phyloP scores from a whole-genome alignment of 2,329 filamentous ascomycete species.

The Fusarium penzigii region DNA sequence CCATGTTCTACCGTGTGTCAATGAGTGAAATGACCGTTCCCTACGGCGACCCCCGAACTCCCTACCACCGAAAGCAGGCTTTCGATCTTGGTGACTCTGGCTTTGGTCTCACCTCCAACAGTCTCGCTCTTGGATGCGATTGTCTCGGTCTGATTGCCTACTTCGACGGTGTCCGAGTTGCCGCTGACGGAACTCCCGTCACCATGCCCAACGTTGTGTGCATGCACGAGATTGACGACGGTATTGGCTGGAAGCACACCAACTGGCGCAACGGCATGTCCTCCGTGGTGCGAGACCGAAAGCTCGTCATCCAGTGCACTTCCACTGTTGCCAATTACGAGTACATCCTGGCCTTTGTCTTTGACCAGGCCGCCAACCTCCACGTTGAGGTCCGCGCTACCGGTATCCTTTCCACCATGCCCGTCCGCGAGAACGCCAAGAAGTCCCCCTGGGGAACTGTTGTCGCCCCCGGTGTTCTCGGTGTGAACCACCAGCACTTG shows the following conservation, averaged over 20 bases:
- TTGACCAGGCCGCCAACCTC: slow-evolving; percentile 51
- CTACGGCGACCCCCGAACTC: slow-evolving; percentile 57
- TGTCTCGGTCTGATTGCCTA: slow-evolving; percentile 61
- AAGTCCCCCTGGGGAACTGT: slow-evolving; percentile 55
- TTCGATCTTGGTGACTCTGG: slow-evolving; percentile 72
- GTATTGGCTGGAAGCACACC: slow-evolving; percentile 61
- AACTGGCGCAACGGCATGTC: slow-evolving; percentile 57
- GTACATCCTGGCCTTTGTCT: slow-evolving; percentile 42
- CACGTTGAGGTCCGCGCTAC: slow-evolving; percentile 30
- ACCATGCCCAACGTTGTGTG: slow-evolving; percentile 60
- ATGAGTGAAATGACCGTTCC: slow-evolving; percentile 54
- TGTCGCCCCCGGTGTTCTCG: slow-evolving; percentile 58
- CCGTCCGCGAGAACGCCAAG: slow-evolving; percentile 51
- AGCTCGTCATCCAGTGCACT: slow-evolving; percentile 59
- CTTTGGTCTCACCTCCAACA: slow-evolving; percentile 66
- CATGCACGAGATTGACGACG: slow-evolving; percentile 36
- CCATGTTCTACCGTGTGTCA: slow-evolving; percentile 57
- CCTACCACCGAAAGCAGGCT: slow-evolving; percentile 66
- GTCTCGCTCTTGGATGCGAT: slow-evolving; percentile 61
- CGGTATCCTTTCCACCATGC: slow-evolving; percentile 42
- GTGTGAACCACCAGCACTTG: slow-evolving; percentile 66
- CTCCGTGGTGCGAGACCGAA: slow-evolving; percentile 51
- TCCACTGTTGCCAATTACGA: slow-evolving; percentile 64
- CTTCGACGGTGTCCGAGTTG: slow-evolving; percentile 39
- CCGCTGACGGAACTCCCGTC: slow-evolving; percentile 55